Conservation (phyloP, 2,329 filamentous ascomycete species). For the Coniochaeta prunicola region DNA sequence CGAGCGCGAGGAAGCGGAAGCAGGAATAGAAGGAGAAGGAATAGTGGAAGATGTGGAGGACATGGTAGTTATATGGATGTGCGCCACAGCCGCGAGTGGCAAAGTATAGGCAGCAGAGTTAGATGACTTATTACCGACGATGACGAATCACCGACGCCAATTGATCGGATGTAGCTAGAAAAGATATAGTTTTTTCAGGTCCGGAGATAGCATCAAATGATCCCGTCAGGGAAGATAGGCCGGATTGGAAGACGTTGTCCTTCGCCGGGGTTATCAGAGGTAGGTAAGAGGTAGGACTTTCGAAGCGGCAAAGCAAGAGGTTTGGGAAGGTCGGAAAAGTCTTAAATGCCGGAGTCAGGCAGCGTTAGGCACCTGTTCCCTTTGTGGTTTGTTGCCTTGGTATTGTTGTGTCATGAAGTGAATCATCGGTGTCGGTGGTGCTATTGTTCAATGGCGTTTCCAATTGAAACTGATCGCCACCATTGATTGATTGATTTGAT, state of each 20-base stretch:
- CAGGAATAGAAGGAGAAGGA: background rate
- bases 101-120: conserved; percentile 11
- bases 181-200: background rate
- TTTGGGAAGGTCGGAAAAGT: background rate
- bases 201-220: background rate
- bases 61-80: background rate
- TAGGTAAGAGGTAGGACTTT: background rate
- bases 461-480: background rate
- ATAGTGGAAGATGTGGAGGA: background rate
- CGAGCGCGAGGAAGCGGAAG: background rate
- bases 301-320: background rate
- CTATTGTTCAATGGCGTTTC: background rate
- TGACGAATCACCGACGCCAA: conserved; percentile 3
- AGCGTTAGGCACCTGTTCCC: background rate
- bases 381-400: background rate
- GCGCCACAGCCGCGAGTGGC: conserved; percentile 9
- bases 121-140: conserved; percentile 1
- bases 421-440: background rate
- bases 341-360: background rate
- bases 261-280: background rate
- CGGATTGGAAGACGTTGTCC: background rate
- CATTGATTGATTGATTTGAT: background rate
- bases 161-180: background rate
- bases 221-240: background rate
- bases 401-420: background rate